Conservation (phyloP, 2,329 filamentous ascomycete genomes). For the Fusarium anguioides region DNA sequence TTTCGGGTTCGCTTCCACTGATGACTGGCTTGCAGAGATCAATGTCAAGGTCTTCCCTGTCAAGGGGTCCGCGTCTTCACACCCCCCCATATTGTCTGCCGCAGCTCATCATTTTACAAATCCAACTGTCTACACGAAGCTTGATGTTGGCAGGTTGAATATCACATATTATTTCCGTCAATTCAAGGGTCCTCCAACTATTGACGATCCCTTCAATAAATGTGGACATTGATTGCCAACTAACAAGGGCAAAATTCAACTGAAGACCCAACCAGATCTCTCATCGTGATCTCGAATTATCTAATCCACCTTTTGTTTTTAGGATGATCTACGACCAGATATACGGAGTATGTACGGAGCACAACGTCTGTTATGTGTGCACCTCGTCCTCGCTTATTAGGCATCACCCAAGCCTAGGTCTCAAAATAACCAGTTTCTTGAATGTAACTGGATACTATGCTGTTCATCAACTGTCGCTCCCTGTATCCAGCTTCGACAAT, state of each 20-base stretch:
- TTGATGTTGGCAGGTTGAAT: slow-evolving; percentile 1
- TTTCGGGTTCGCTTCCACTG: slow-evolving; percentile 17
- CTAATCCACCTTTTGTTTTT: not conserved
- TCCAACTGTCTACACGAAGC: slow-evolving; percentile 11
- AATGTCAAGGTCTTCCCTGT: slow-evolving; percentile 6
- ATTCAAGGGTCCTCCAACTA: slow-evolving; percentile 6
- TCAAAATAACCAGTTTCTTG: not conserved
- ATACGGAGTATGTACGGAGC: too few relatives aligned
- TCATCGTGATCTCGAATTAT: slow-evolving; percentile 1
- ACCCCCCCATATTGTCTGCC: slow-evolving; percentile 3
- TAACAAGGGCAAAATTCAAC: not conserved
- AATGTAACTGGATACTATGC: slow-evolving; percentile 2
- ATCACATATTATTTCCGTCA: slow-evolving; percentile 9
- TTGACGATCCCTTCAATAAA: slow-evolving; percentile 4
- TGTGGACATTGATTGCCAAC: not conserved
- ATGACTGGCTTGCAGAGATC: slow-evolving; percentile 6
- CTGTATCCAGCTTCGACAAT: slow-evolving; percentile 5
- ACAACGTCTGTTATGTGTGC: not conserved
- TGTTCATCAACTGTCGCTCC: not conserved
- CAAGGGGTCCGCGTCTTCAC: not conserved
- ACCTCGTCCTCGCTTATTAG: not conserved
- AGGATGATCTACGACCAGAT: slow-evolving; percentile 13
- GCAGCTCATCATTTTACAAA: slow-evolving; percentile 18
- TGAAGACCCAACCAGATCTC: not conserved
- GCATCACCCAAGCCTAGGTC: slow-evolving; percentile 5